These are phyloP conservation scores for Elaeis guineensis DNA, from an alignment of 176 grass and related monocot genomes.

Conservation along the genomic window DNA sequence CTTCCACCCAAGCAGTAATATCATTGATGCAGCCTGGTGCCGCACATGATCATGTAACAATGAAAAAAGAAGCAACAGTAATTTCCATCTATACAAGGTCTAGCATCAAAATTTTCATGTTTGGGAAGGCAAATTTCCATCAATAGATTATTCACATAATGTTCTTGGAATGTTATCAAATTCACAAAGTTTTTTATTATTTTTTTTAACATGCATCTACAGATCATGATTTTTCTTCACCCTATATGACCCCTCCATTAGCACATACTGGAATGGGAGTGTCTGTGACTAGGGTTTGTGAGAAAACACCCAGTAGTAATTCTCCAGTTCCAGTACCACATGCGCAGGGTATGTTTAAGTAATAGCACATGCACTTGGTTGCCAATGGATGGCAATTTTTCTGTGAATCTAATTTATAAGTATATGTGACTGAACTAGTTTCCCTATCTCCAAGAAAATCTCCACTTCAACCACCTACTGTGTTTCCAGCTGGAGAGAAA, in stretches of 20 bases:
- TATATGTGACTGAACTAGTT: conserved; percentile 14
- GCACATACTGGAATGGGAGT: conserved; percentile 4
- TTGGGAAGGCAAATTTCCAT: conserved; percentile 13
- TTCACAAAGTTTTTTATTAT: conserved; percentile 10
- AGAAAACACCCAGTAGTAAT: neutral
- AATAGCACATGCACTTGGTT: neutral
- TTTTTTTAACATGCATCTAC: conserved; percentile 8
- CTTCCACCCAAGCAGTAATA: conserved; percentile 14
- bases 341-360: neutral
- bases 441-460: conserved; percentile 17
- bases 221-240: neutral
- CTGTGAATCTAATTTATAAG: conserved; percentile 7
- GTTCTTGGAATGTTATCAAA: neutral
- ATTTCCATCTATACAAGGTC: conserved; percentile 17
- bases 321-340: neutral
- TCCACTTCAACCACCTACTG: conserved; percentile 17
- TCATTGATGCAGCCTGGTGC: conserved; percentile 20
- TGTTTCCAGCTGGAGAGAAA: conserved; percentile 12
- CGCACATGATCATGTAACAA: conserved; percentile 16
- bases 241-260: neutral
- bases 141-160: neutral
- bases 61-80: neutral
- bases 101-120: conserved; percentile 13
- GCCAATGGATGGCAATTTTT: neutral
- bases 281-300: neutral